Base-by-base conservation (phyloP, 768 basidiomycete genomes). In the Omphalotus guepiniiformis region DNA sequence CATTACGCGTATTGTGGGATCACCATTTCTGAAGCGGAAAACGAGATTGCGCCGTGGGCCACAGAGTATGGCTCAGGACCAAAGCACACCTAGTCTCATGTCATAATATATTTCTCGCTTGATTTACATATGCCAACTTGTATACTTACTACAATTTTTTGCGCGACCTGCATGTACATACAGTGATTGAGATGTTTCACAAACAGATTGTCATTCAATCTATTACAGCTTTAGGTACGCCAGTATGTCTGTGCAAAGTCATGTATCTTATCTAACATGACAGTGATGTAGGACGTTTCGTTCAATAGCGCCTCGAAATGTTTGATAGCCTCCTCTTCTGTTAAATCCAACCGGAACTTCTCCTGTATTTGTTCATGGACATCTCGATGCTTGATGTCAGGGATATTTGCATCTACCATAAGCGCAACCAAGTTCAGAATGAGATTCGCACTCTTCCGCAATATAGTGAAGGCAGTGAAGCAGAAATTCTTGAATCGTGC, bases 341-440 rank as follows among this genome's bases (percentile, higher is more conserved):
- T 90, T 32, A 98, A 73, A 63, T 96, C 91, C 42, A 97, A 69
- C 51, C 93, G 77, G 68, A 99, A 99, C 69, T 97, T 98, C 59
- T 97, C 95, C 57, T 96, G 92, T 21, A 99, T 83, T 67, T 96
- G 84, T 54, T 85, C 84, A 56, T 88, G 84, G 2, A 90, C 87
- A 57, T 88, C 85, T 15, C 86, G 84, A 54, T 88, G 85, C 63
- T 93, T 93, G 75, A 99, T 95, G 59, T 98, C 95, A 12, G 93
- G 93, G 38, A 99, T 95, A 55, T 95, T 94, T 3, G 93, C 94
- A 55, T 97, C 93, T 7, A 93, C 86, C 96, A 98, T 98, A 43
- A 99, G 78, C 1, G 93, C 86, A 19, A 98, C 91, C 56, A 99
- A 71, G 68, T 98, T 98, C 54, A 98, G 75, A 45, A 99, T 94